Evolutionary conservation across 2,329 filamentous ascomycete species (phyloP), one percentile per base, ranked within the genome.

Genomic region (Drechslerella dactyloides): DNA sequence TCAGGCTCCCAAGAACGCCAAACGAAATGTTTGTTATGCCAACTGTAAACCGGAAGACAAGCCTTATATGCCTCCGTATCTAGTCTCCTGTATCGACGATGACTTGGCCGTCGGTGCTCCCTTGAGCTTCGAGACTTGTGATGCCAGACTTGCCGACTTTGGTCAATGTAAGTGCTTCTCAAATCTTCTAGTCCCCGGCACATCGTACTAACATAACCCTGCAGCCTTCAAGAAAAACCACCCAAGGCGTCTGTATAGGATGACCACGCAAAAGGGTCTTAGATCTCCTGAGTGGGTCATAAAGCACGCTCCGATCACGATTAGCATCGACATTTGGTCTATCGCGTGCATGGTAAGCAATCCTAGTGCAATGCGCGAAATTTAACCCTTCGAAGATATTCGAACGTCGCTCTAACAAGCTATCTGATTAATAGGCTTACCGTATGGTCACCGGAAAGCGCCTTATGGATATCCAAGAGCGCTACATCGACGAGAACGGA

Each of bases 191-290:
- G 17, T 46, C 8, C 44, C 17, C 19, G 3, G 4, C n/a, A n/a
- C 13, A 3, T 10, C 50, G 27, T 60, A 2, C 59, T 63, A 55
- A 63, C 50, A 21, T n/a, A 15, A 23, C 13, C 15, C n/a, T 15
- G 7, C 48, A 63, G 59, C 65, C 53, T 72, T 72, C 60, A 72
- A 65, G 33, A 72, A 72, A 42, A 72, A 65, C 35, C 68, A 65
- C 13, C 68, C 68, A 27, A 53, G 68, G n/a, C 46, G 51, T 35
- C 23, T 65, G 8, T 61, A 65, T 60, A 72, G 64, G 40, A 72
- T 72, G 68, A 72, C 68, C 2, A 65, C 68, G 21, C 68, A 50
- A 30, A 72, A 72, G 55, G 68, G 68, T 1, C 65, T 65, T 27
- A 40, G 68, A n/a, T 64, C 68, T 40, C 68, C 68, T 3, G 68